These are phyloP conservation scores for Mycena belliarum DNA, from an alignment of 768 basidiomycete genomes.

Conservation along the genomic window DNA sequence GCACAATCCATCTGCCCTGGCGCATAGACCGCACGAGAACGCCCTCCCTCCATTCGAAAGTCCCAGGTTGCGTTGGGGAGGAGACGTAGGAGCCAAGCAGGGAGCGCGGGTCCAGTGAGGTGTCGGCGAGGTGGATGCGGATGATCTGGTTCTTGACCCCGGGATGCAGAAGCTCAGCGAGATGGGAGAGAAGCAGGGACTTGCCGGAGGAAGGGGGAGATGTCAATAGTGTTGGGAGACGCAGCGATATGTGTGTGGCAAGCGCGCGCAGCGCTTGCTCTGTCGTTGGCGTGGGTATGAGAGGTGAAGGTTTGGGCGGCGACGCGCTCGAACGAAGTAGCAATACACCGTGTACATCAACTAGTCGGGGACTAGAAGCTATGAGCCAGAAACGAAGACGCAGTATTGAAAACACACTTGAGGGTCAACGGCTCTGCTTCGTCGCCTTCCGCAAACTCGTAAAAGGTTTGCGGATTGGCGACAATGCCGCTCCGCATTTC, in stretches of 20 bases:
- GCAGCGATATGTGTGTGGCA: slow-evolving; percentile 60
- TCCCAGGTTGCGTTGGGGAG: slow-evolving; percentile 77
- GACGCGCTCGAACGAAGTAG: neutral
- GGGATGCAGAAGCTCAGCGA: slow-evolving; percentile 76
- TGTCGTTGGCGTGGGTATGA: slow-evolving; percentile 68
- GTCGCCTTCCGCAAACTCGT: slow-evolving; percentile 39
- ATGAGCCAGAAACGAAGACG: slow-evolving; percentile 16
- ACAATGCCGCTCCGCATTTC: slow-evolving; percentile 49
- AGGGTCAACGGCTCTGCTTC: slow-evolving; percentile 52
- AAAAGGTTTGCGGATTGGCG: slow-evolving; percentile 46
- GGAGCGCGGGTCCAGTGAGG: slow-evolving; percentile 91
- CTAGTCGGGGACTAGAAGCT: slow-evolving; percentile 50
- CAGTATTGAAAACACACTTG: slow-evolving; percentile 44
- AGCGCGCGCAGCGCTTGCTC: slow-evolving; percentile 59
- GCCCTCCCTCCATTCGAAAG: slow-evolving; percentile 96
- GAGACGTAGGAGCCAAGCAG: slow-evolving; percentile 93
- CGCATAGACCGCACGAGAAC: slow-evolving; percentile 86
- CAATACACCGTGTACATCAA: slow-evolving; percentile 66
- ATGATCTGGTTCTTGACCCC: slow-evolving; percentile 67
- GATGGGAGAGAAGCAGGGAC: slow-evolving; percentile 81
- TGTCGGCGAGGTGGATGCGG: slow-evolving; percentile 89
- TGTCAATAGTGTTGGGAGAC: slow-evolving; percentile 79
- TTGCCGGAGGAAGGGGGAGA: slow-evolving; percentile 91
- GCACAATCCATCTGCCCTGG: slow-evolving; percentile 65
- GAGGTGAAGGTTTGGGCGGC: slow-evolving; percentile 28